Evolutionary conservation across 2,329 filamentous ascomycete species (phyloP), one percentile per base, ranked within the genome.

Genomic region (Pyricularia pennisetigena): DNA sequence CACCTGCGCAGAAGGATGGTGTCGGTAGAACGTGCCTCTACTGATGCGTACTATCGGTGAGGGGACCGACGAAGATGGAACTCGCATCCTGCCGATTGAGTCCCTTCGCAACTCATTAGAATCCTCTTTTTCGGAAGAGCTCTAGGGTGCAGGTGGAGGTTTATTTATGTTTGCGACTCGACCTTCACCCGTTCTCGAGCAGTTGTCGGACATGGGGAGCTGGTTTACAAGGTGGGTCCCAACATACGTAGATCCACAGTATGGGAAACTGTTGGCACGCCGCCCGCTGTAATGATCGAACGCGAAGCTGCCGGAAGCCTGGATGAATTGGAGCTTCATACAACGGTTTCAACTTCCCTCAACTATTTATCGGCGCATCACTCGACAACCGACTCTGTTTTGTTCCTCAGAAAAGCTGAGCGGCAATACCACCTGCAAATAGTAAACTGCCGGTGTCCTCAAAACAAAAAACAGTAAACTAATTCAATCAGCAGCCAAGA

Each of bases 21-120:
- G 85, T 59, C 88, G 87, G 79, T 94, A 96, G 78, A 97, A 96
- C 0, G 92, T 94, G 77, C 86, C 93, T 80, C 93, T 88, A 74
- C 84, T 76, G 74, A 97, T 93, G 73, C 83, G 83, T 71, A 97
- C 85, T 69, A 94, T 83, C 59, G 90, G 88, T 26, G 80, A 78
- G 69, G 78, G 79, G 69, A 76, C 54, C 35, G 4, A 10, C 72
- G 23, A 74, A 71, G 20, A 78, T 71, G 23, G 23, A 54, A 78
- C 72, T 41, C 75, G 76, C 78, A 81, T 83, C 71, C 74, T 77
- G 71, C 69, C 71, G 70, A 65, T 41, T 54, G n/a, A 49, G 12
- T 41, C 32, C 16, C 20, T 61, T 24, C 23, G 12, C 57, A 26
- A 16, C 24, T 61, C 7, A 12, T 26, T 2, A 24, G 24, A 12